A percentile compares a stretch with the other conserved stretches of the same genome.
Conservation (phyloP, 2,329 filamentous ascomycete species). For the Paradendryphiella salina region DNA sequence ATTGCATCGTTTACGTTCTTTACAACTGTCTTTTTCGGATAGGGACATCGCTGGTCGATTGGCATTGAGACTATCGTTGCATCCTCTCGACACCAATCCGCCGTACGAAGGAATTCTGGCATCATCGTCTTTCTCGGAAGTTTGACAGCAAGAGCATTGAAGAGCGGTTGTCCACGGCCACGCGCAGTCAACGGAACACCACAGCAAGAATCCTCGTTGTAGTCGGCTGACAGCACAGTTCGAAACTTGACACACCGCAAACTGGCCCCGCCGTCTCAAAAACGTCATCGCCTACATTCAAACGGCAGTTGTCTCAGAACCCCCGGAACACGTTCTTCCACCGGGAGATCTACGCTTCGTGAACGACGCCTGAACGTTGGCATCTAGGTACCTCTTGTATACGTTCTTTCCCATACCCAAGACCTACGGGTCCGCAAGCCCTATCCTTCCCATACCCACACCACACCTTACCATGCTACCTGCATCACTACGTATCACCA, state of each 20-base stretch:
- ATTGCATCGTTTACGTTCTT: constrained; percentile 31
- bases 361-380: constrained; percentile 11
- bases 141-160: not conserved
- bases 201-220: constrained; percentile 13
- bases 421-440: constrained; percentile 13
- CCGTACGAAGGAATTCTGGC: not conserved
- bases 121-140: not conserved
- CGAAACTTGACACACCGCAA: constrained; percentile 27
- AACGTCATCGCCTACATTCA: constrained; percentile 22
- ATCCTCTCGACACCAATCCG: not conserved
- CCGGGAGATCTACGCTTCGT: constrained; percentile 11
- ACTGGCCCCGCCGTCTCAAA: constrained; percentile 34
- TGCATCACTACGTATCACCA: constrained; percentile 20
- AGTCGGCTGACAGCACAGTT: constrained; percentile 15
- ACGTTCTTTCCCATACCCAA: constrained; percentile 6
- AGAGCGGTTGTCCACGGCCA: constrained; percentile 18
- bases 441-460: constrained; percentile 12
- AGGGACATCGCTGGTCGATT: constrained; percentile 4
- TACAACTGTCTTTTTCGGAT: constrained; percentile 27
- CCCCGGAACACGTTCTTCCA: constrained; percentile 12
- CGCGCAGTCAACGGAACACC: constrained; percentile 15
- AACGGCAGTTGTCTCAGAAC: constrained; percentile 36
- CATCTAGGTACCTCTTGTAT: constrained; percentile 15
- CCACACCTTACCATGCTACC: constrained; percentile 28
- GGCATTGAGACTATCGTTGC: constrained; percentile 17